Evolutionary conservation across 495 filamentous ascomycete species (phyloP).

Genomic region (Diplogelasinospora grovesii): DNA sequence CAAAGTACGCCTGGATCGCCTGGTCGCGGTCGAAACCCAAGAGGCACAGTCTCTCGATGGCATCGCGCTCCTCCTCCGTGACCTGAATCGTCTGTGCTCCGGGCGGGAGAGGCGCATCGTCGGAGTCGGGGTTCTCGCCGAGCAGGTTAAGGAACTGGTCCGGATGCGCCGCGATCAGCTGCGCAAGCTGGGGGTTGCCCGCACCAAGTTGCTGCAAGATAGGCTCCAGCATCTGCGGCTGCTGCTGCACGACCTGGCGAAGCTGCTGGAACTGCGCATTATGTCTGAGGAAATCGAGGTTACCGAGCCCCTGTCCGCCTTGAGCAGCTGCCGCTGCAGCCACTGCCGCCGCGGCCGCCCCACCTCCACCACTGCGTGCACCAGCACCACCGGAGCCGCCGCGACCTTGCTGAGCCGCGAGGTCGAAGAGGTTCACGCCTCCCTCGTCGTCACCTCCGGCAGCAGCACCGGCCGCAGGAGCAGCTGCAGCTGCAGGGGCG

Average conservation of each 20-base stretch:
- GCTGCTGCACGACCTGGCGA: conserved; percentile 91
- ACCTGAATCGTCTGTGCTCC: conserved; percentile 85
- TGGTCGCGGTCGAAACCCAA: conserved; percentile 89
- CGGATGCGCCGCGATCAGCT: conserved; percentile 80
- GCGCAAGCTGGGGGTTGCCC: conserved; percentile 89
- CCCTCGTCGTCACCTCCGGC: conserved; percentile 55
- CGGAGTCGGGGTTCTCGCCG: conserved; percentile 69
- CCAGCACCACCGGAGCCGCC: conserved; percentile 44
- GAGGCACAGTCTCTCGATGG: conserved; percentile 87
- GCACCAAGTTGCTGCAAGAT: conserved; percentile 95
- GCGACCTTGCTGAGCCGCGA: conserved; percentile 66
- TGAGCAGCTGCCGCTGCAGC: conserved; percentile 43
- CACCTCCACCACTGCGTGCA: conserved; percentile 25
- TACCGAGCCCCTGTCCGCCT: conserved; percentile 57
- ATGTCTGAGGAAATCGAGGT: conserved; percentile 89
- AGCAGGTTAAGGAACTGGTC: conserved; percentile 87
- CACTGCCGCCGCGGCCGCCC: conserved; percentile 44
- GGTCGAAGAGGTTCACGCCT: conserved; percentile 88
- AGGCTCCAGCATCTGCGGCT: conserved; percentile 95
- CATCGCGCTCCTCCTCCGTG: conserved; percentile 91
- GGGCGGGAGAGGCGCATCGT: conserved; percentile 72
- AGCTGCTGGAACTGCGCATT: conserved; percentile 98
- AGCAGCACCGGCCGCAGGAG: conserved; percentile 28
- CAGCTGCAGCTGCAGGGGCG: conserved; percentile 29
- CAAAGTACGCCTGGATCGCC: conserved; percentile 97